Conservation (phyloP, 192 early-diverging fungal genomes). For the Rhizoclosmatium sp. region DNA sequence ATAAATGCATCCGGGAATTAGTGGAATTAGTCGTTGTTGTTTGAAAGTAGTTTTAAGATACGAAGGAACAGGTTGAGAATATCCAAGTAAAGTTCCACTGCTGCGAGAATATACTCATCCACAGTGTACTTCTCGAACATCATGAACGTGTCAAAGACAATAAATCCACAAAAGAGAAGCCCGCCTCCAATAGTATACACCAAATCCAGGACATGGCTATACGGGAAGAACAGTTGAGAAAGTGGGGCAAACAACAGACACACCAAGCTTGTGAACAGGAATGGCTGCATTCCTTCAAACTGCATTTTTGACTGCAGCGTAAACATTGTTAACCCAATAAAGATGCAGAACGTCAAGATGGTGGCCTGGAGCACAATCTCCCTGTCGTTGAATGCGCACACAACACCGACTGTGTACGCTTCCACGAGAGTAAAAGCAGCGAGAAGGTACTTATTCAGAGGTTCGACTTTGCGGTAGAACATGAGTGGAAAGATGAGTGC, state of each 20-base stretch:
- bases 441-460: constrained; percentile 65
- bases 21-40: neutral
- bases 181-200: constrained; percentile 63
- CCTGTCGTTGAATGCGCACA: constrained; percentile 65
- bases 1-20: no score
- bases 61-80: constrained; percentile 76
- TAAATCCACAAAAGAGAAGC: constrained; percentile 78
- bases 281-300: constrained; percentile 27
- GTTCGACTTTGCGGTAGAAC: constrained; percentile 66
- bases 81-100: constrained; percentile 74
- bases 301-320: constrained; percentile 69
- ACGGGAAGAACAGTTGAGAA: constrained; percentile 75
- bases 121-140: constrained; percentile 71
- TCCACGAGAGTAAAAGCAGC: constrained; percentile 67
- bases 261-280: constrained; percentile 66
- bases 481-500: constrained; percentile 55
- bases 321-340: constrained; percentile 73
- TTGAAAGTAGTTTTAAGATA: constrained; percentile 2
- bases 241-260: constrained; percentile 68
- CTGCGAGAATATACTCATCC: constrained; percentile 66
- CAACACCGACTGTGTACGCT: constrained; percentile 54
- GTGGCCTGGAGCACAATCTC: constrained; percentile 72
- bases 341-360: constrained; percentile 72
- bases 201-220: constrained; percentile 62
- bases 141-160: constrained; percentile 72